Evolutionary conservation across 1,139 yeast genomes (phyloP), one percentile per base, ranked within the genome.

Genomic region (Insectozyma bohioensis): DNA sequence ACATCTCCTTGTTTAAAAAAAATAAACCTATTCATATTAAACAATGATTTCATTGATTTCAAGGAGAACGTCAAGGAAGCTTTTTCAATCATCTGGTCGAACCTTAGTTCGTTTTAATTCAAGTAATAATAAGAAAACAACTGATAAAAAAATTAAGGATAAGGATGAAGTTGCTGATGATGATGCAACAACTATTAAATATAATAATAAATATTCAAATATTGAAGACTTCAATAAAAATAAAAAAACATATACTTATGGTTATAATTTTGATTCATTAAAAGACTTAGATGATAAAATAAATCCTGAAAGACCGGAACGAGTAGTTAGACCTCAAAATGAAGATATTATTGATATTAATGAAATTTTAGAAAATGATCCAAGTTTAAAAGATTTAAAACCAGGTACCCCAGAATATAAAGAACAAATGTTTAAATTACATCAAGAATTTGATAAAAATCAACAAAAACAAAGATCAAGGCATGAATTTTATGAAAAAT

Each of bases 211-310:
- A 15, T 47, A 47, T 32, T 47, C 56, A 3, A 37, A 45, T 21
- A 61, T 67, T 29, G 72, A 67, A 9, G 64, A 63, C 30, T 67
- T 67, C 52, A 68, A 69, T 43, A 61, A 61, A 33, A 47, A 47
- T 20, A 65, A 63, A 43, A 61, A 61, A 5, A 52, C 55, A 20
- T 68, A 64, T 42, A 51, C 46, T 30, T 68, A 56, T 47, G 68
- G 68, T 4, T 47, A 52, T 29, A 51, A 48, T 34, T 61, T 56
- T 36, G 61, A 65, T 4, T 46, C 49, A 20, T 43, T 61, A 29
- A 58, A 54, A 21, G 56, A 53, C 6, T 32, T 48, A n/a, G 52
- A 45, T 28, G 40, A 45, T 13, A 30, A 30, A 25, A 40, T 37
- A 18, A 40, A 43, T 19, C 35, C 41, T 12, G 28, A 45, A 28